Evolutionary conservation across 1,284 basidiomycete species (phyloP).

Genomic region (Boletus austroedulis): DNA sequence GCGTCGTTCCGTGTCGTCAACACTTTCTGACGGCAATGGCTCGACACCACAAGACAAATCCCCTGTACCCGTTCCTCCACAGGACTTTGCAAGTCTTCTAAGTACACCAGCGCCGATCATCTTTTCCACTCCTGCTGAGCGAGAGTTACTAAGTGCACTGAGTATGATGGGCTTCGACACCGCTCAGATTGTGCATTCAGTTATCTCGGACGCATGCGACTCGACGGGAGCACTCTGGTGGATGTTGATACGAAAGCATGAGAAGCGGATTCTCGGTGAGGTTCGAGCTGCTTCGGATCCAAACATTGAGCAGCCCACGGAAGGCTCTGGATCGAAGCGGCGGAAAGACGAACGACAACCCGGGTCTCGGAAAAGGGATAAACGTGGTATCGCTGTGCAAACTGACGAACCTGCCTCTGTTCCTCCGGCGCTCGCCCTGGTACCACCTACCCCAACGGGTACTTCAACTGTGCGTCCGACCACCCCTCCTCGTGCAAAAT

Average conservation of each 20-base stretch:
- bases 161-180: conserved; percentile 85
- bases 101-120: conserved; percentile 71
- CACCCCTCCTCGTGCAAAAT: conserved; percentile 55
- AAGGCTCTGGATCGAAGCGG: conserved; percentile 27
- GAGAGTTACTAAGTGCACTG: conserved; percentile 75
- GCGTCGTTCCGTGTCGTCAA: conserved; percentile 87
- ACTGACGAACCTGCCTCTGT: conserved; percentile 36
- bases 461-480: conserved; percentile 40
- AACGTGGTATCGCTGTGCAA: conserved; percentile 27
- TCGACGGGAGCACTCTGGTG: conserved; percentile 92
- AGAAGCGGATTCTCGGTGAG: conserved; percentile 53
- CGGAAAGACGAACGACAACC: conserved; percentile 24
- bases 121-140: conserved; percentile 82
- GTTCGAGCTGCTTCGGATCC: conserved; percentile 28
- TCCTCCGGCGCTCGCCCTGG: conserved; percentile 64
- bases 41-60: conserved; percentile 51
- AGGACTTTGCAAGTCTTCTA: conserved; percentile 75
- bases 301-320: conserved; percentile 31
- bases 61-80: conserved; percentile 42
- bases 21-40: conserved; percentile 57
- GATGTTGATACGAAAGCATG: conserved; percentile 84
- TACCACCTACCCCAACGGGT: conserved; percentile 71
- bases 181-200: conserved; percentile 92
- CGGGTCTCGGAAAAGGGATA: conserved; percentile 26
- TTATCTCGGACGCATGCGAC: conserved; percentile 90